phyloP scores from a whole-genome alignment of 2,329 filamentous ascomycete species.

The Aspergillus caelatus region DNA sequence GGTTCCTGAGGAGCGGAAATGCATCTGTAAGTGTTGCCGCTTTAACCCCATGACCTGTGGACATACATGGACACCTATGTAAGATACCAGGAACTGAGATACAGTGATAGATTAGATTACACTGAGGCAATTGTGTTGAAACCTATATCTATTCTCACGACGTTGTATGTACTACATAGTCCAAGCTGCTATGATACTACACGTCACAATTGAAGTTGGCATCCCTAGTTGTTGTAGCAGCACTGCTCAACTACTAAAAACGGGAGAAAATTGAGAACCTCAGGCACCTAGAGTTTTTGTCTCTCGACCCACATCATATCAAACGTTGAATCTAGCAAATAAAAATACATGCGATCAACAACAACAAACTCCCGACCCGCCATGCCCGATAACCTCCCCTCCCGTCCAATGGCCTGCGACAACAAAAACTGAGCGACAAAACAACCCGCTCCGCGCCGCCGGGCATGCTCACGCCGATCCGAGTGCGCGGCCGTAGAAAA shows the following conservation, averaged over 20 bases:
- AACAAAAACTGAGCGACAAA: not conserved
- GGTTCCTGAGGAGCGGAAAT: not conserved
- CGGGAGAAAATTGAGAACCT: not conserved
- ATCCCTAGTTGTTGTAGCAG: no score
- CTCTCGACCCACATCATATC: not conserved
- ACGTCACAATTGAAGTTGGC: no score
- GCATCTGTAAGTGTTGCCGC: not conserved
- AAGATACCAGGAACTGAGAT: not conserved
- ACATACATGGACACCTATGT: no score
- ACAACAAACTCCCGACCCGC: not conserved
- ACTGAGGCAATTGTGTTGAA: no score
- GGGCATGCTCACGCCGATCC: slow-evolving; percentile 34
- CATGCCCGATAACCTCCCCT: not conserved
- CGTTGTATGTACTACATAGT: no score
- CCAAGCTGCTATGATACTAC: no score
- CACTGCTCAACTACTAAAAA: no score
- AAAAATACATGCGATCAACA: not conserved
- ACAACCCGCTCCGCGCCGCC: not conserved
- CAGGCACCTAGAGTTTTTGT: not conserved
- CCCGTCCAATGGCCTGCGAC: not conserved
- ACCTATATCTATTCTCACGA: no score
- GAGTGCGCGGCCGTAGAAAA: slow-evolving; percentile 34
- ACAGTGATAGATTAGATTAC: no score
- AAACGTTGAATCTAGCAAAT: not conserved
- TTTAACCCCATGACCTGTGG: not conserved